phyloP scores from a whole-genome alignment of 2,329 filamentous ascomycete species.

The Phialophora chinensis region DNA sequence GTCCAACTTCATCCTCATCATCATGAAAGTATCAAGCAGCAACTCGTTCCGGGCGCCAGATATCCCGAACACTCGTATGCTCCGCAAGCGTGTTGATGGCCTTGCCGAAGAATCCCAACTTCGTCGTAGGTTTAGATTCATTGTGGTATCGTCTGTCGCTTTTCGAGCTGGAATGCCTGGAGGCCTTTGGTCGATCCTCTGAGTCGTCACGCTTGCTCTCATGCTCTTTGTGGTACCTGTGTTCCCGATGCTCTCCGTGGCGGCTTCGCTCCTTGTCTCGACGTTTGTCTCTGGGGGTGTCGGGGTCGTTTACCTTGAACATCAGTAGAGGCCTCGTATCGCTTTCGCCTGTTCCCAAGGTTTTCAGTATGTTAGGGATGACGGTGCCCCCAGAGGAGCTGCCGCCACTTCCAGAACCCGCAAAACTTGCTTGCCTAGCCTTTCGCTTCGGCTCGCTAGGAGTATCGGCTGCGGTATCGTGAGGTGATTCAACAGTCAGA shows the following conservation, averaged over 20 bases:
- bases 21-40: conserved; percentile 24
- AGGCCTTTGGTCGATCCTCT: conserved; percentile 14
- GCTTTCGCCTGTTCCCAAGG: conserved; percentile 49
- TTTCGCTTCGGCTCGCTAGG: conserved; percentile 14
- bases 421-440: conserved; percentile 29
- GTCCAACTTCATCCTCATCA: background rate
- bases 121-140: conserved; percentile 16
- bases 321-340: conserved; percentile 50
- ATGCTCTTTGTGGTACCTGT: conserved; percentile 18
- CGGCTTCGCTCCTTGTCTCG: conserved; percentile 18
- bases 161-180: conserved; percentile 25
- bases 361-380: conserved; percentile 33
- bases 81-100: conserved; percentile 26
- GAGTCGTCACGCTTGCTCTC: conserved; percentile 15
- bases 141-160: conserved; percentile 21
- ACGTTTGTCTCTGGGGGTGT: conserved; percentile 14
- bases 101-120: conserved; percentile 25
- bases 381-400: conserved; percentile 26
- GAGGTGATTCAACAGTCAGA: conserved; percentile 1
- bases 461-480: conserved; percentile 11
- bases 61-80: conserved; percentile 22
- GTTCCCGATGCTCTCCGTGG: conserved; percentile 22
- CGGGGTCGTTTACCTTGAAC: conserved; percentile 40
- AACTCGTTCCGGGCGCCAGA: conserved; percentile 27
- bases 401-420: conserved; percentile 27